Conservation (phyloP, 345 rosid genomes). For the Populus ilicifolia region DNA sequence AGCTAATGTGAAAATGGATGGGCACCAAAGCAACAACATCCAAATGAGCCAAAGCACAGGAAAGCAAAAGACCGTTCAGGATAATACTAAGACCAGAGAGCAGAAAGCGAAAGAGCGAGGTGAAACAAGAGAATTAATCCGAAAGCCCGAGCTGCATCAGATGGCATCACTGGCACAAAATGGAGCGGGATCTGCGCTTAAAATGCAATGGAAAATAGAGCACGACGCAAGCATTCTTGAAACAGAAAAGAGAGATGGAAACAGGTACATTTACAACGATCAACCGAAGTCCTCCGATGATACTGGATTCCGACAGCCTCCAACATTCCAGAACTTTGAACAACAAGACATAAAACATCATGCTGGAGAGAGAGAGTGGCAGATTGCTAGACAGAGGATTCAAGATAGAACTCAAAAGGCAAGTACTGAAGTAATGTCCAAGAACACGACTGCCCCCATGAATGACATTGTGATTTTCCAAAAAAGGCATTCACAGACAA, state of each 20-base stretch:
- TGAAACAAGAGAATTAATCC: conserved; percentile 20
- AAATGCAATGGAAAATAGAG: conserved; percentile 26
- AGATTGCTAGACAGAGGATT: conserved; percentile 32
- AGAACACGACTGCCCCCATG: conserved; percentile 23
- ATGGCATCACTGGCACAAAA: conserved; percentile 16
- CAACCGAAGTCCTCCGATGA: conserved; percentile 26
- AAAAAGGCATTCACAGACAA: conserved; percentile 27
- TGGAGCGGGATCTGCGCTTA: conserved; percentile 25
- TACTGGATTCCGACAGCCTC: conserved; percentile 24
- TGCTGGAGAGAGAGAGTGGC: conserved; percentile 28
- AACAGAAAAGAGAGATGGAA: conserved; percentile 27
- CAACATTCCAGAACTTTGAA: conserved; percentile 22
- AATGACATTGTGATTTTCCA: conserved; percentile 24
- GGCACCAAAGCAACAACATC: conserved; percentile 24
- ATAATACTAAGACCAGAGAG: conserved; percentile 28
- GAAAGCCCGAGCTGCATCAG: conserved; percentile 36
- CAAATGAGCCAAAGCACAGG: conserved; percentile 13
- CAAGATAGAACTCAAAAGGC: conserved; percentile 27
- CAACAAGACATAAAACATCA: conserved; percentile 22
- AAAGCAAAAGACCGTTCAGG: conserved; percentile 30
- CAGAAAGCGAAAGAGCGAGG: conserved; percentile 27
- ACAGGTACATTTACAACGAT: conserved; percentile 25
- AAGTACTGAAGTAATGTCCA: conserved; percentile 18
- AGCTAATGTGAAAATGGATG: conserved; percentile 22
- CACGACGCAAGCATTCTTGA: conserved; percentile 20